Percentiles rank a stretch among this genome's conserved stretches.
phyloP scores from a whole-genome alignment of 805 yeast species.

The Candida suzukii region DNA sequence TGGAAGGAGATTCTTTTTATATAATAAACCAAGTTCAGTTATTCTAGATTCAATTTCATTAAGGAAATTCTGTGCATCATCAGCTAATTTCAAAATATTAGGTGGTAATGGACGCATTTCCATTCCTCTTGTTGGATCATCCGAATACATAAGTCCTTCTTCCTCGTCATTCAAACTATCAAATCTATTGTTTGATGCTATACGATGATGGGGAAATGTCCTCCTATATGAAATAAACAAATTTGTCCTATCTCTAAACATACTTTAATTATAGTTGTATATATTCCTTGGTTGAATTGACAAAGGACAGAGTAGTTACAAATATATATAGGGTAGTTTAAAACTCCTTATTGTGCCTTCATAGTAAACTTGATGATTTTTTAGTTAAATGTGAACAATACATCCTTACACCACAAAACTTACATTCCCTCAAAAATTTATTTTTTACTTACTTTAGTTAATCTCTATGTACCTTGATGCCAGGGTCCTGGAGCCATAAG shows the following conservation, averaged over 20 bases:
- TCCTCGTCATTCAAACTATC: slow-evolving; percentile 44
- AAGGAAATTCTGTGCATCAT: slow-evolving; percentile 61
- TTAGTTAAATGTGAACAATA: too few species aligned
- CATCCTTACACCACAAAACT: too few species aligned
- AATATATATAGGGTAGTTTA: too few species aligned
- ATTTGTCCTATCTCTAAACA: slow-evolving; percentile 96
- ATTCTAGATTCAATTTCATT: slow-evolving; percentile 45
- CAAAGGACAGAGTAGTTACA: too few species aligned
- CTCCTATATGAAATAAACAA: slow-evolving; percentile 81
- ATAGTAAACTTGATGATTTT: too few species aligned
- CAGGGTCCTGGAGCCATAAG: slow-evolving; percentile 79
- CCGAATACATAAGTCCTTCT: slow-evolving; percentile 42
- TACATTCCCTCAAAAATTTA: too few species aligned
- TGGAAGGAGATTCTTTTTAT: slow-evolving; percentile 78
- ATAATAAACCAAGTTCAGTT: slow-evolving; percentile 57
- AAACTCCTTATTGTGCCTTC: too few species aligned
- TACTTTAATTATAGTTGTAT: slow-evolving; percentile 16
- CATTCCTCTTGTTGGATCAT: slow-evolving; percentile 25
- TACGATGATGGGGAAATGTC: slow-evolving; percentile 66
- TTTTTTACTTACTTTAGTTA: too few species aligned
- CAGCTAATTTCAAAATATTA: slow-evolving; percentile 64
- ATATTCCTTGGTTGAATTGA: neutral
- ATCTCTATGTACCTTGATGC: slow-evolving; percentile 23
- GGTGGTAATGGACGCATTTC: slow-evolving; percentile 72
- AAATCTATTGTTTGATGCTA: slow-evolving; percentile 18